A percentile compares a stretch with the other conserved stretches of the same genome.
Evolutionary conservation across 1,139 yeast species (phyloP).

Genomic region (Hansenula anomala): DNA sequence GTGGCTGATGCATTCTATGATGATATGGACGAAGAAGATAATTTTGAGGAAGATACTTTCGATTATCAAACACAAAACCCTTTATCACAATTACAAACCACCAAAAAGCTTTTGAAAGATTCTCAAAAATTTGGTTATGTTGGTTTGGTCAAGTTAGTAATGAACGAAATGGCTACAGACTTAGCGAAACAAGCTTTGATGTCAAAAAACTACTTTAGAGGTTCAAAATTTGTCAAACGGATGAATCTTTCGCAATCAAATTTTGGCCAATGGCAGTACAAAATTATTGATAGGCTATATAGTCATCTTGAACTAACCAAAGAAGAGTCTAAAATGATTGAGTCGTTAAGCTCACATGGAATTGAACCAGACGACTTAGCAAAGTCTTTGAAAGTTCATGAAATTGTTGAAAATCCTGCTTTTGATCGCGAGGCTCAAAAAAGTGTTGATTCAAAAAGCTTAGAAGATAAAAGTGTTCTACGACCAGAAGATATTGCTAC

Average conservation of each 20-base stretch:
- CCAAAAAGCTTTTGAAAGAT: conserved; percentile 77
- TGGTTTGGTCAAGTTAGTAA: conserved; percentile 73
- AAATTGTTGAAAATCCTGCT: conserved; percentile 37
- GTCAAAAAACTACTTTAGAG: conserved; percentile 35
- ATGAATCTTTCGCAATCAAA: conserved; percentile 72
- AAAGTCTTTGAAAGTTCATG: conserved; percentile 45
- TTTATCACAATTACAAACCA: conserved; percentile 64
- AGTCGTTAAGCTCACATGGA: conserved; percentile 79
- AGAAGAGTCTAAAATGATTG: conserved; percentile 85
- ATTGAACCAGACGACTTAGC: conserved; percentile 70
- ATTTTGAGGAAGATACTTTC: conserved; percentile 33
- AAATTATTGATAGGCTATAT: conserved; percentile 65
- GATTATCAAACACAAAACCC: conserved; percentile 35
- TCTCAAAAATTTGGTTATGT: conserved; percentile 89
- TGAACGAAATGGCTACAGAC: conserved; percentile 78
- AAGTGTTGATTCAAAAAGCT: too few relatives aligned
- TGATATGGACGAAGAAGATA: conserved; percentile 23
- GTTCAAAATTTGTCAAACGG: conserved; percentile 47
- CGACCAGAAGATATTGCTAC: conserved; percentile 32
- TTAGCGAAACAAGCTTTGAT: conserved; percentile 58
- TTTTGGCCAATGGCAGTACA: conserved; percentile 82
- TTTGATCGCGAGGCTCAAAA: conserved; percentile 10
- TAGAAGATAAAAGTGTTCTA: too few relatives aligned
- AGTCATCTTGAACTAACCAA: conserved; percentile 71
- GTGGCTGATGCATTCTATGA: conserved; percentile 7